phyloP scores from a whole-genome alignment of 2,329 filamentous ascomycete genomes.

The Tolypocladium capitatum region DNA sequence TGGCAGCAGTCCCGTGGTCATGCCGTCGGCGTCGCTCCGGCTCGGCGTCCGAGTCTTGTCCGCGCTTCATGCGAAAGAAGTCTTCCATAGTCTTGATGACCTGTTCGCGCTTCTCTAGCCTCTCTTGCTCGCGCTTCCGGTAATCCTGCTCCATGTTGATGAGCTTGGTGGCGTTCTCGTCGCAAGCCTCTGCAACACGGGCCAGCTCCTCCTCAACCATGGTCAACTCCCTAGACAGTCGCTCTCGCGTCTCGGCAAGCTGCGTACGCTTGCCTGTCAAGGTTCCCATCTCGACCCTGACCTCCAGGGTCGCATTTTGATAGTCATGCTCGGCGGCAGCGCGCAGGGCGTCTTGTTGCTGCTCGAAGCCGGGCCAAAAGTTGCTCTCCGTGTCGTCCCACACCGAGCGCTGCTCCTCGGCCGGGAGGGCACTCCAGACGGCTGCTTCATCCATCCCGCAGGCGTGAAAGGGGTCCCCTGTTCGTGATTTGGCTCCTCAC shows the following conservation, averaged over 20 bases:
- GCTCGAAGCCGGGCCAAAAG: slow-evolving; percentile 18
- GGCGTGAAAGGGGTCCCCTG: not conserved
- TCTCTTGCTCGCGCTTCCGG: slow-evolving; percentile 13
- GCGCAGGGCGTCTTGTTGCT: slow-evolving; percentile 11
- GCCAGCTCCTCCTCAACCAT: slow-evolving; percentile 25
- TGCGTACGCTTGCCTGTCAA: slow-evolving; percentile 15
- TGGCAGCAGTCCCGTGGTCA: not conserved
- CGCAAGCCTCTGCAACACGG: slow-evolving; percentile 14
- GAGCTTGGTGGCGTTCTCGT: slow-evolving; percentile 21
- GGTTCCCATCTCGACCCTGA: slow-evolving; percentile 15
- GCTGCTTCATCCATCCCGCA: slow-evolving; percentile 6
- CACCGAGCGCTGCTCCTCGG: slow-evolving; percentile 18
- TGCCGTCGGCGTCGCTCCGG: slow-evolving; percentile 1
- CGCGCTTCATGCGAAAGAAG: slow-evolving; percentile 20
- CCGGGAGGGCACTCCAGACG: slow-evolving; percentile 16
- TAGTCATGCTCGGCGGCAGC: slow-evolving; percentile 12
- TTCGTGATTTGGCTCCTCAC: too few species aligned
- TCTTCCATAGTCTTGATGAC: slow-evolving; percentile 17
- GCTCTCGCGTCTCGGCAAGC: slow-evolving; percentile 14
- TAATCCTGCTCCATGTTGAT: slow-evolving; percentile 18
- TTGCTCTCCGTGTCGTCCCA: slow-evolving; percentile 23
- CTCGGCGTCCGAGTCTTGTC: slow-evolving; percentile 8
- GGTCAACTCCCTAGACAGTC: slow-evolving; percentile 17
- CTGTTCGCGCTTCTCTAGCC: slow-evolving; percentile 14
- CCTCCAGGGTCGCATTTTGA: slow-evolving; percentile 11